Base-by-base conservation (phyloP, 768 basidiomycete genomes). In the Leucosporidium creatinivorum region DNA sequence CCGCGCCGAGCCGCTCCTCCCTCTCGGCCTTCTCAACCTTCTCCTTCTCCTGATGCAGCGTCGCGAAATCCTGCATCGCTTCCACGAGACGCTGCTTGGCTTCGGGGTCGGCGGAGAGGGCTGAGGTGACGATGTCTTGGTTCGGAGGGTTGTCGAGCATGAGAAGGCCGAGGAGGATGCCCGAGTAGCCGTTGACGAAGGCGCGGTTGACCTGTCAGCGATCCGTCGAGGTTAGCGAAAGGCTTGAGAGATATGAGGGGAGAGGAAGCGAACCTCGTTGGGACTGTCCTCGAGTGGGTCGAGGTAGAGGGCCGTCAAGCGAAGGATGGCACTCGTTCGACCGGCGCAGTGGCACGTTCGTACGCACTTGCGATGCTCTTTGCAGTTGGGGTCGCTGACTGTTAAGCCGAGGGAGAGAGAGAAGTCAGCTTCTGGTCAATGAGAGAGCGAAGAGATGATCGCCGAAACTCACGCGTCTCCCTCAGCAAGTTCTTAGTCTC, bases 51-150 rank as follows among this genome's bases (percentile, higher is more conserved):
- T 70, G 66, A 17, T 67, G 62, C 21, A 72, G 10, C n/a, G 54
- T 58, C 15, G 70, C 67, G 25, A 72, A 59, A 25, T 66, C 67
- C 0, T 66, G 58, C 31, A 72, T 65, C 18, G 70, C 70, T 48
- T 63, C 64, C 17, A 68, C 47, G 33, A 68, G 25, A 13, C 44
- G 39, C 39, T 23, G 4, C 31, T 61, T 50, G 15, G 49, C 26
- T 26, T 7, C 19, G 23, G 52, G 51, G 26, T 48, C 12, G 10
- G 4, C 3, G 8, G 31, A n/a, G 39, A 72, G 33, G 2, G 30
- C 47, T 0, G 36, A 36, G 64, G 60, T 31, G 58, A 72, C 59
- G 56, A 68, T 26, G 15, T 48, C 30, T 25, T 68, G 64, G 65
- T 68, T 72, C 4, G 21, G 49, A 4, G 61, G 64, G n/a, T 50